Conservation (phyloP, 2,329 filamentous ascomycete genomes). For the Drechslerella dactyloides region DNA sequence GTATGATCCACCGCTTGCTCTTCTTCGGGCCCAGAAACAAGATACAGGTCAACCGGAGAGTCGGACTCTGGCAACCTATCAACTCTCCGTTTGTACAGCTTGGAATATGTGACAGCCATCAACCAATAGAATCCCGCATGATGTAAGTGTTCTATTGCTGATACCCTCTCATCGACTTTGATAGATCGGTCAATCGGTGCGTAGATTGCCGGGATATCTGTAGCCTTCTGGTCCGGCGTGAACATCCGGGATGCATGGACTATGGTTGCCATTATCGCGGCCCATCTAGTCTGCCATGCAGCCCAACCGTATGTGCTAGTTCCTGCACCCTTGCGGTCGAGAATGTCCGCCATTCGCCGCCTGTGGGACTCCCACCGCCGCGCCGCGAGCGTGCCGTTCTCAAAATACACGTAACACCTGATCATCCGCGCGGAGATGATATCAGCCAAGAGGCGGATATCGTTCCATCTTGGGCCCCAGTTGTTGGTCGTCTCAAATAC, state of each 20-base stretch:
- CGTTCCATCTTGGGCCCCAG: slow-evolving; percentile 89
- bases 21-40: slow-evolving; percentile 66
- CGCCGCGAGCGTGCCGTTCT: slow-evolving; percentile 78
- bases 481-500: slow-evolving; percentile 86
- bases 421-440: slow-evolving; percentile 78
- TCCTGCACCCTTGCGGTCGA: slow-evolving; percentile 83
- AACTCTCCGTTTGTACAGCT: slow-evolving; percentile 64
- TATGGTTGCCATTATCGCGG: slow-evolving; percentile 47
- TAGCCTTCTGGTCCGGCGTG: slow-evolving; percentile 29
- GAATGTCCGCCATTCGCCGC: slow-evolving; percentile 73
- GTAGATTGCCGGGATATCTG: slow-evolving; percentile 60
- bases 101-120: slow-evolving; percentile 66
- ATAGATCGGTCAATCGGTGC: slow-evolving; percentile 67
- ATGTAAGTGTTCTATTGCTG: slow-evolving; percentile 70
- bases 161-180: slow-evolving; percentile 64
- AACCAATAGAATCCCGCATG: slow-evolving; percentile 73
- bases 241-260: slow-evolving; percentile 42
- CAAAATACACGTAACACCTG: slow-evolving; percentile 80
- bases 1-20: slow-evolving; percentile 49
- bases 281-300: slow-evolving; percentile 84
- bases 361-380: slow-evolving; percentile 81
- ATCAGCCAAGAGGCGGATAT: slow-evolving; percentile 87
- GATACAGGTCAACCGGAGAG: slow-evolving; percentile 70
- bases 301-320: slow-evolving; percentile 90
- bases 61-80: slow-evolving; percentile 67